Evolutionary conservation across 352 stramenopile species (phyloP), one percentile per base, ranked within the genome.

Genomic region (Phytophthora agathidicida): DNA sequence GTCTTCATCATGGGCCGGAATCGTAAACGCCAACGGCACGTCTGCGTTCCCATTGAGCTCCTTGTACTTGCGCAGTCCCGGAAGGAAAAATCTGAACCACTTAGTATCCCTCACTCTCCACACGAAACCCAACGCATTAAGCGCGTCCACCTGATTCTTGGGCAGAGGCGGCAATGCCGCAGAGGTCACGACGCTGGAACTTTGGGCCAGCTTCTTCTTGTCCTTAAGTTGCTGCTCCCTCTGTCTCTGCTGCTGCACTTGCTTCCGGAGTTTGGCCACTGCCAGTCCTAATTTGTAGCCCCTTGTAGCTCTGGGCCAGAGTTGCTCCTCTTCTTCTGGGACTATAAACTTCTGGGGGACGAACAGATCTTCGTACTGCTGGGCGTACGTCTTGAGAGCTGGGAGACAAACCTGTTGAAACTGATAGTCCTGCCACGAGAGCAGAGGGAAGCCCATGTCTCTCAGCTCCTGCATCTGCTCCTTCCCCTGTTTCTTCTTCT

Each of bases 291-390:
- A 67, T 30, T 83, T 75, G 41, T 96, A 81, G 3, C 91, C 90
- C 68, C 84, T 89, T 22, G 86, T 89, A 20, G 87, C 62, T 45
- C 89, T 65, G 13, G 93, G 88, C 89, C 91, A 98, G 8, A 28
- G 22, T 7, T 46, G 27, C 0, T 13, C 13, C 1, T 39, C 50
- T 6, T 68, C 78, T 6, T 76, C 48, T 2, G 91, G 91, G 1
- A 98, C 86, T 11, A 93, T 78, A 61, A 97, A 98, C 47, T 93
- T 91, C 64, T 97, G 89, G 30, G 92, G 93, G n/a, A 98, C 90
- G 48, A 96, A 88, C 19, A 98, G 64, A 59, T 97, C 76, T 16
- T 89, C 90, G 43, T 97, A 80, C 0, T 88, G 59, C 31, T 78
- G 35, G 11, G 87, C 75, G 68, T 96, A 98, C 14, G 61, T 80